These are phyloP conservation scores for Fraxinus latifolia DNA, from an alignment of 305 asterid species.

Conservation along the genomic window DNA sequence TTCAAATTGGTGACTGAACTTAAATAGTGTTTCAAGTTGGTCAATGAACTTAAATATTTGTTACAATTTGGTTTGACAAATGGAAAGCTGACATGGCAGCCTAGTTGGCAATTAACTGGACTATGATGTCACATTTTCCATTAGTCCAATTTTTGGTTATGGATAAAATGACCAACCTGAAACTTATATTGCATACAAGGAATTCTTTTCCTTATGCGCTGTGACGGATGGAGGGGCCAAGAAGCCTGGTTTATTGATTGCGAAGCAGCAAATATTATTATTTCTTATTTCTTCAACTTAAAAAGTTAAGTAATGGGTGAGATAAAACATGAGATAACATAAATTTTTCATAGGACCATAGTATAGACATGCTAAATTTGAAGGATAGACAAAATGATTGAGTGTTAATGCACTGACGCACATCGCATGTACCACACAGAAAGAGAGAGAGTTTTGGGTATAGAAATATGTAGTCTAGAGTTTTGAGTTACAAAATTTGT, in stretches of 20 bases:
- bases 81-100: not conserved
- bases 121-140: not conserved
- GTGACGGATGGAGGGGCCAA: not conserved
- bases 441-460: not conserved
- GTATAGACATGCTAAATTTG: not conserved
- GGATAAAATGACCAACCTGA: not conserved
- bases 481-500: constrained; percentile 8
- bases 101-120: not conserved
- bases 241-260: not conserved
- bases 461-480: not conserved
- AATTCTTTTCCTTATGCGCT: not conserved
- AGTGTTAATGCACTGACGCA: not conserved
- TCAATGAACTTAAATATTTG: not conserved
- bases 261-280: not conserved
- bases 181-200: not conserved
- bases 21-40: not conserved
- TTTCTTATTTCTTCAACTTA: not conserved
- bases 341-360: not conserved
- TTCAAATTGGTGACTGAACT: not conserved
- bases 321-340: not conserved
- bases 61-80: not conserved
- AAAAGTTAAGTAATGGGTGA: not conserved
- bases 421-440: not conserved
- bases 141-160: not conserved
- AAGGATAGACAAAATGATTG: not conserved